Conservation (phyloP, 2,329 filamentous ascomycete genomes). For the Cladosporium sp. region DNA sequence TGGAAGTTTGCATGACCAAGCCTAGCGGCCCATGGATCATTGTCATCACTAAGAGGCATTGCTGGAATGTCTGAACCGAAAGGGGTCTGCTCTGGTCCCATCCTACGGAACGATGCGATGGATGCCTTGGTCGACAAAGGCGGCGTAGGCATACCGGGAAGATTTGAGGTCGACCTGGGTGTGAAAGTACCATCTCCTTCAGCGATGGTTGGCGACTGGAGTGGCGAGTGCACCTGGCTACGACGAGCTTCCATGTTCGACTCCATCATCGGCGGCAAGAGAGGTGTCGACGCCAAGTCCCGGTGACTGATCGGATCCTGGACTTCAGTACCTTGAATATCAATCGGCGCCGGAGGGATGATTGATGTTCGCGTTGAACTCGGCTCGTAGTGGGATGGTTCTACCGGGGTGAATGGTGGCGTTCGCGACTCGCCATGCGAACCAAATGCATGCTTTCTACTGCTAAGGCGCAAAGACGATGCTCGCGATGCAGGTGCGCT, state of each 20-base stretch:
- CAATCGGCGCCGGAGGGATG: constrained; percentile 17
- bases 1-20: constrained; percentile 93
- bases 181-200: constrained; percentile 47
- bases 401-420: constrained; percentile 28
- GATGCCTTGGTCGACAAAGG: constrained; percentile 75
- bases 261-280: constrained; percentile 75
- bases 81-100: constrained; percentile 42
- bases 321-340: constrained; percentile 29
- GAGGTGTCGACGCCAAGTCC: constrained; percentile 71
- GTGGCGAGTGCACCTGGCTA: constrained; percentile 56
- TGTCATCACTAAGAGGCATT: constrained; percentile 48
- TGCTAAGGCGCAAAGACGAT: constrained; percentile 73
- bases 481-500: constrained; percentile 40
- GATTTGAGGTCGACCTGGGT: constrained; percentile 47
- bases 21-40: constrained; percentile 71
- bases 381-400: not conserved
- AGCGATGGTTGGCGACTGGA: constrained; percentile 78
- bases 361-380: constrained; percentile 10
- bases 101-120: constrained; percentile 62
- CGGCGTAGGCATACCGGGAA: constrained; percentile 57
- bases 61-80: constrained; percentile 57
- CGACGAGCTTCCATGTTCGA: constrained; percentile 34
- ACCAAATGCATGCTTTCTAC: constrained; percentile 61
- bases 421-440: constrained; percentile 40
- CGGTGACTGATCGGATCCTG: constrained; percentile 49